Conservation (phyloP, 768 basidiomycete species). For the Suillus plorans region DNA sequence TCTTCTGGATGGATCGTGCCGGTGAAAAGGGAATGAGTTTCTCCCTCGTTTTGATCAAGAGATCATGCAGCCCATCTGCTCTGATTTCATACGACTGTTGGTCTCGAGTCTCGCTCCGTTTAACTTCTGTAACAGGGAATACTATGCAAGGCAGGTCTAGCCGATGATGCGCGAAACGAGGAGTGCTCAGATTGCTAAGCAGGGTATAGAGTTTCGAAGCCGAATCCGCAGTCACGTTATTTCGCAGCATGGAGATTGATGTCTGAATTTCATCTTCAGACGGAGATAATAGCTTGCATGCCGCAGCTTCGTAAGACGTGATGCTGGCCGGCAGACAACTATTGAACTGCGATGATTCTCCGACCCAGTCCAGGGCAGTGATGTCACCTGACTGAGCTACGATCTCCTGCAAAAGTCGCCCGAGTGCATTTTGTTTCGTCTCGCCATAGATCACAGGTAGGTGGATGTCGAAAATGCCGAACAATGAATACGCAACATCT, state of each 20-base stretch:
- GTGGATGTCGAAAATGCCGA: neutral
- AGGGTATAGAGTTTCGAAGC: neutral
- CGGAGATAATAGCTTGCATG: neutral
- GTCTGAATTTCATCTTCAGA: neutral
- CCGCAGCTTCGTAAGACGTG: neutral
- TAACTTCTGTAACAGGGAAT: neutral
- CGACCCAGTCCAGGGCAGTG: neutral
- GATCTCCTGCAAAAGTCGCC: neutral
- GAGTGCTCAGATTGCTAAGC: neutral
- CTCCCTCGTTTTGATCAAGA: neutral
- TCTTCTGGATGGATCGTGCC: neutral
- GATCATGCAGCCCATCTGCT: neutral
- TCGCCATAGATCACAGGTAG: neutral
- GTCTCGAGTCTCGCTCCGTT: neutral
- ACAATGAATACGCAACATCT: neutral
- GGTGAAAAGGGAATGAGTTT: neutral
- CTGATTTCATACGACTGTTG: neutral
- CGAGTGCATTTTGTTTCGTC: neutral
- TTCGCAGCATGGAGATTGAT: neutral
- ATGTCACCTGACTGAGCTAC: neutral
- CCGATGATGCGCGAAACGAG: neutral
- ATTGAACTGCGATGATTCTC: neutral
- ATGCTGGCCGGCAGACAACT: neutral
- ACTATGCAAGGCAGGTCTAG: neutral
- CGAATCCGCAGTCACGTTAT: neutral